Base-by-base conservation (phyloP, 192 early-diverging fungal species). In the Coemansia biformis region DNA sequence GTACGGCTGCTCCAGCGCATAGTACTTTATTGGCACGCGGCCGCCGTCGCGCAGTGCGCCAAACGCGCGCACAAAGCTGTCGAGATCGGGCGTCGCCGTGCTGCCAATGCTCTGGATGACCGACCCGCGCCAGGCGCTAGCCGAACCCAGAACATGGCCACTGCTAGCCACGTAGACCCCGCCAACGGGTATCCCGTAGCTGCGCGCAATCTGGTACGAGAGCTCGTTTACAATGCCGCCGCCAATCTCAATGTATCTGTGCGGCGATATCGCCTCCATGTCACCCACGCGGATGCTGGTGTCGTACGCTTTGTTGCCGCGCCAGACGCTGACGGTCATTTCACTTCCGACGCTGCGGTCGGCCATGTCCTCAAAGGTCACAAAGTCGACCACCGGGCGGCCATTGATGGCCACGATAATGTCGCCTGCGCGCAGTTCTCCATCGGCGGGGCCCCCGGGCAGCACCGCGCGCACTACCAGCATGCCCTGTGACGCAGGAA, bases 241-340 rank as follows among this genome's bases (percentile, higher is more conserved):
- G 49, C 93, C 93, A 18, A 93, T 79, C 59, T 95, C 88, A 2
- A 96, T 74, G 60, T 84, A 92, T 28, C 83, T 65, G 64, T 86
- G 80, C 2, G 95, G 92, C 19, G 95, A 93, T 34, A 90, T 78
- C 1, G 69, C 60, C 36, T 86, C 80, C 48, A 90, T 59, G 59
- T 90, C 83, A 52, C 87, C 83, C 6, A 87, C 82, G 5, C 24
- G 19, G 11, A 86, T 31, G 12, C 51, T 48, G 12, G 79, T 49
- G 13, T 73, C 74, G 34, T 65, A 60, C 0, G 69, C 54, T 42
- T 73, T 72, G 30, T 64, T 57, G 45, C 82, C 83, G 21, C 85
- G 79, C 38, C 78, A 78, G 4, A 91, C 76, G 2, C 78, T 75
- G 23, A 91, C 18, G 0, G 31, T 48, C 13, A 88, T 34, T 1